Conservation (phyloP, 139 green algal species). For the Chlorella sp. region DNA sequence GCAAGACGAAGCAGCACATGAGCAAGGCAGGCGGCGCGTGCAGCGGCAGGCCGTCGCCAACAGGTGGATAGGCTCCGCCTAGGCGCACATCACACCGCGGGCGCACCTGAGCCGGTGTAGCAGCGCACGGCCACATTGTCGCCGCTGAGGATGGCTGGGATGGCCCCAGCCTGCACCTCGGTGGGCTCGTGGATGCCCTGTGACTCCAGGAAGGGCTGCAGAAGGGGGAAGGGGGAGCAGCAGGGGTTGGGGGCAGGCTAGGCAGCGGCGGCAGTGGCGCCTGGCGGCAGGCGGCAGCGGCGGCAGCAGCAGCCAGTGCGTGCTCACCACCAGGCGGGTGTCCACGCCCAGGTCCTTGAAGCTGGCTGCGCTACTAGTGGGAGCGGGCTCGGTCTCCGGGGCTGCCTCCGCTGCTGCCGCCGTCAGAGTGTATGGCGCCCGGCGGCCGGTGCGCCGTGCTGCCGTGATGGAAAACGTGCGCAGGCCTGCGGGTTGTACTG, state of each 20-base stretch:
- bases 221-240: background rate
- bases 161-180: constrained; percentile 74
- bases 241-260: background rate
- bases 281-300: background rate
- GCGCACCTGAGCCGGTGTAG: constrained; percentile 84
- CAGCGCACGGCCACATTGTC: constrained; percentile 84
- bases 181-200: constrained; percentile 71
- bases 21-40: too few relatives aligned
- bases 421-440: background rate
- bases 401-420: background rate
- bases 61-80: too few relatives aligned
- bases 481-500: background rate
- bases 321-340: constrained; percentile 36
- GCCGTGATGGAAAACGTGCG: background rate
- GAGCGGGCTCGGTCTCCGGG: background rate
- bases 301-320: background rate
- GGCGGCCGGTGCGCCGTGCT: background rate
- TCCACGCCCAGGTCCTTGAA: constrained; percentile 45
- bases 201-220: constrained; percentile 59
- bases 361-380: background rate
- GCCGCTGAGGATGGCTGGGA: constrained; percentile 73
- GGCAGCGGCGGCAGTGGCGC: background rate
- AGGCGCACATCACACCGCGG: too few relatives aligned
- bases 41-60: too few relatives aligned
- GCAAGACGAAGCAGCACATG: too few relatives aligned